A percentile compares a stretch with the other conserved stretches of the same genome.
These are phyloP conservation scores for Aspergillus taichungensis DNA, from an alignment of 495 filamentous ascomycete genomes.

Conservation along the genomic window DNA sequence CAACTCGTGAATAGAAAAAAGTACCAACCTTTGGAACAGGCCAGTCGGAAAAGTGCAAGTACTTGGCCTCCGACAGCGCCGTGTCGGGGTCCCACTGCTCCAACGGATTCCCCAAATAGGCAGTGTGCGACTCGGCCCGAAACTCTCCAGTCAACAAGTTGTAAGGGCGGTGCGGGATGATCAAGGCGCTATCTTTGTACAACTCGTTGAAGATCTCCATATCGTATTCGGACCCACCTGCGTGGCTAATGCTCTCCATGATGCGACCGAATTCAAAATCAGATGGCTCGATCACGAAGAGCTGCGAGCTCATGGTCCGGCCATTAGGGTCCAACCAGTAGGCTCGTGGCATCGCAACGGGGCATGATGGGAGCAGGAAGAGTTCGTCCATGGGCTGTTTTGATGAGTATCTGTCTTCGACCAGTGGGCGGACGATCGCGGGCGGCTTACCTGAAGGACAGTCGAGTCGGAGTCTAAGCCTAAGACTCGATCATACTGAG, in stretches of 20 bases:
- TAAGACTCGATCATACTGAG: slow-evolving; percentile 51
- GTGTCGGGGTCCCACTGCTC: slow-evolving; percentile 52
- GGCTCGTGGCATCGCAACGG: slow-evolving; percentile 49
- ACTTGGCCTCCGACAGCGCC: slow-evolving; percentile 51
- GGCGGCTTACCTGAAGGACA: slow-evolving; percentile 30
- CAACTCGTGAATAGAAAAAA: too few relatives aligned
- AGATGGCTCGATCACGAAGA: slow-evolving; percentile 51
- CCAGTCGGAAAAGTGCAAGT: slow-evolving; percentile 64
- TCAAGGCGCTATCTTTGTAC: slow-evolving; percentile 47
- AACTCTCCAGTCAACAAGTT: slow-evolving; percentile 57
- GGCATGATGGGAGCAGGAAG: slow-evolving; percentile 46
- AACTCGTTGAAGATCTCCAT: slow-evolving; percentile 62
- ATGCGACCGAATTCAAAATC: slow-evolving; percentile 37
- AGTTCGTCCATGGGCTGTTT: slow-evolving; percentile 50
- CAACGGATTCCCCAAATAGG: slow-evolving; percentile 45
- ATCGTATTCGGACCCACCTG: slow-evolving; percentile 36
- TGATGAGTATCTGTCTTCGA: too few relatives aligned
- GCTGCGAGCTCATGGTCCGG: slow-evolving; percentile 38
- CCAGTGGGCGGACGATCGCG: too few relatives aligned
- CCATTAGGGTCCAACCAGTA: slow-evolving; percentile 48
- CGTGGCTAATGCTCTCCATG: slow-evolving; percentile 25
- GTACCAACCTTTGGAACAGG: slow-evolving; percentile 49
- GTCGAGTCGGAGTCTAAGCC: slow-evolving; percentile 53
- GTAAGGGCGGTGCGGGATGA: slow-evolving; percentile 60
- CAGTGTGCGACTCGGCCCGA: slow-evolving; percentile 37